These are phyloP conservation scores for Arabis hirsuta DNA, from an alignment of 345 rosid genomes.

Conservation along the genomic window DNA sequence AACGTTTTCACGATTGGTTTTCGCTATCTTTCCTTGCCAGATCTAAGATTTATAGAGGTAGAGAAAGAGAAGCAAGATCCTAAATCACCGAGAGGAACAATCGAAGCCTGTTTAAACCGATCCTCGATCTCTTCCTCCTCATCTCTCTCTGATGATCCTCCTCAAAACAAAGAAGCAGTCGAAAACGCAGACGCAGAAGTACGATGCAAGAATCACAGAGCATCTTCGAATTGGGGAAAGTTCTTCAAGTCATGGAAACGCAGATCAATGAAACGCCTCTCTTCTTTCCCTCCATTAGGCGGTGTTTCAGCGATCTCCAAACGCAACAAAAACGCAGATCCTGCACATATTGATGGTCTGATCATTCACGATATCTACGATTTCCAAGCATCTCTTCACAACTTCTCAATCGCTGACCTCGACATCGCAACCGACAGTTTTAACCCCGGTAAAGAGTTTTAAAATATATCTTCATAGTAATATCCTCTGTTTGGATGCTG, in stretches of 20 bases:
- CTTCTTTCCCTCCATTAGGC: slow-evolving; percentile 53
- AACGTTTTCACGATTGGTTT: not conserved
- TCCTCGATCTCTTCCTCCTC: slow-evolving; percentile 33
- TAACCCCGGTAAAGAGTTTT: slow-evolving; percentile 51
- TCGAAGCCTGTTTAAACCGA: slow-evolving; percentile 60
- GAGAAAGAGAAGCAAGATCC: slow-evolving; percentile 53
- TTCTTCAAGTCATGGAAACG: slow-evolving; percentile 74
- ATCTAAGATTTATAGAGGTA: slow-evolving; percentile 51
- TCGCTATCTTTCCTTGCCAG: slow-evolving; percentile 39
- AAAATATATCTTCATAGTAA: not conserved
- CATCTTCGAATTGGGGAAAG: slow-evolving; percentile 63
- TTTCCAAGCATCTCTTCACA: slow-evolving; percentile 61
- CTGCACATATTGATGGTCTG: slow-evolving; percentile 41
- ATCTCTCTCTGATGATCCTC: slow-evolving; percentile 25
- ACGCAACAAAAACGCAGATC: slow-evolving; percentile 51
- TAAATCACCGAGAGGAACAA: slow-evolving; percentile 66
- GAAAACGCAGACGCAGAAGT: slow-evolving; percentile 32
- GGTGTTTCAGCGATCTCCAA: slow-evolving; percentile 43
- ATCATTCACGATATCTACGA: slow-evolving; percentile 58
- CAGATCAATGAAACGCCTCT: slow-evolving; percentile 55
- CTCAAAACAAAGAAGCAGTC: slow-evolving; percentile 26
- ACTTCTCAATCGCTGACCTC: slow-evolving; percentile 66
- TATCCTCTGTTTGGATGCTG: not conserved
- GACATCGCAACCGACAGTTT: slow-evolving; percentile 73
- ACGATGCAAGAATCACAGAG: slow-evolving; percentile 42